Conservation (phyloP, 2,329 filamentous ascomycete genomes). For the Fusarium domesticum region DNA sequence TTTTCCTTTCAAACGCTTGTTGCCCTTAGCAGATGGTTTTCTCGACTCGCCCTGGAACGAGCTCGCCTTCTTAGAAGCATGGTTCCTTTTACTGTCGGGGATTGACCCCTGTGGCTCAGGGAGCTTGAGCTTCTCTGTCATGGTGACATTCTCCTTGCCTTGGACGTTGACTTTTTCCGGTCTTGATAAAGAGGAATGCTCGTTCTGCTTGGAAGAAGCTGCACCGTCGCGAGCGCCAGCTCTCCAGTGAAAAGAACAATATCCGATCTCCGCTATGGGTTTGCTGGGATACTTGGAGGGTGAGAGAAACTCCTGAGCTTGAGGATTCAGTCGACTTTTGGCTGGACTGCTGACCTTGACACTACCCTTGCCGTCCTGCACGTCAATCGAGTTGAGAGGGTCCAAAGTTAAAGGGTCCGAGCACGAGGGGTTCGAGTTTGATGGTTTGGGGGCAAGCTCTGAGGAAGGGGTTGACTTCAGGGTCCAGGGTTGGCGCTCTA, state of each 20-base stretch:
- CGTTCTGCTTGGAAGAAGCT: neutral
- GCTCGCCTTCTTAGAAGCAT: neutral
- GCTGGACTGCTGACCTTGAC: slow-evolving; percentile 1
- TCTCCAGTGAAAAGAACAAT: neutral
- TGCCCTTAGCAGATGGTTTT: slow-evolving; percentile 14
- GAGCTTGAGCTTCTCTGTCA: too few species aligned
- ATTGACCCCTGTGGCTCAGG: slow-evolving; percentile 3
- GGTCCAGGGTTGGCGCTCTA: slow-evolving; percentile 10
- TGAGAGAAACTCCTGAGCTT: slow-evolving; percentile 24
- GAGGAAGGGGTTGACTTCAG: slow-evolving; percentile 12
- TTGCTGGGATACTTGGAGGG: slow-evolving; percentile 10
- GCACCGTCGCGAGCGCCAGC: neutral
- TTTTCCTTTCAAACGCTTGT: slow-evolving; percentile 18
- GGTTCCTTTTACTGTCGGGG: slow-evolving; percentile 3
- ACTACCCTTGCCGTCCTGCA: neutral
- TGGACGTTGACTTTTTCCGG: neutral
- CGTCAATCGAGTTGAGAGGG: too few species aligned
- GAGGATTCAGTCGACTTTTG: slow-evolving; percentile 16
- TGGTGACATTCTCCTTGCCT: too few species aligned
- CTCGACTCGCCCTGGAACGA: slow-evolving; percentile 5
- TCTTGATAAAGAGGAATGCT: neutral
- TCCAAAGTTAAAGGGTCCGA: too few species aligned
- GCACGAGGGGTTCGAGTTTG: too few species aligned
- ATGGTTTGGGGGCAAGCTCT: slow-evolving; percentile 12
- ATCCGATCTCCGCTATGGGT: neutral